Evolutionary conservation across 2,329 filamentous ascomycete species (phyloP).

Genomic region (Verticillium nonalfalfae): DNA sequence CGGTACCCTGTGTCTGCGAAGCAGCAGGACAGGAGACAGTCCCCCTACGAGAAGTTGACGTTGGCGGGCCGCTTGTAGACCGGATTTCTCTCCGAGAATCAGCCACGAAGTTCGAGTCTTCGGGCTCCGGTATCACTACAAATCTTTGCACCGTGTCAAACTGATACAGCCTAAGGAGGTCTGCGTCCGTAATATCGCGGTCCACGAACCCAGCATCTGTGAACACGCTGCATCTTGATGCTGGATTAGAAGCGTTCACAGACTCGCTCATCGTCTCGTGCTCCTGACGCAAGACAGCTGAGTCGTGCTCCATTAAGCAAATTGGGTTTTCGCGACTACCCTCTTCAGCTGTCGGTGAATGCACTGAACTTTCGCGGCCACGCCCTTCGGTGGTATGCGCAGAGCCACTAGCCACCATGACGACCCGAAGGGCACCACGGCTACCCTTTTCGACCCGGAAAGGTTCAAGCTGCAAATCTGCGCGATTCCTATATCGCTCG

Average conservation of each 20-base stretch:
- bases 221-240: neutral
- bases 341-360: neutral
- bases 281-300: neutral
- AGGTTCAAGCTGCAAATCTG: neutral
- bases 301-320: neutral
- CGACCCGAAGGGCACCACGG: neutral
- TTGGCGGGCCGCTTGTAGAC: neutral
- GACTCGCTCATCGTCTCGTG: neutral
- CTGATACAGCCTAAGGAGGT: neutral
- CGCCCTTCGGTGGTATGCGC: neutral
- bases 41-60: neutral
- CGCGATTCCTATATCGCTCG: neutral
- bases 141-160: neutral
- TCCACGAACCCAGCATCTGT: neutral
- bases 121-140: no score
- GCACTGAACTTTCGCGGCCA: neutral
- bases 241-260: no score
- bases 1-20: neutral
- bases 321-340: neutral
- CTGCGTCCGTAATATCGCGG: neutral
- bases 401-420: neutral
- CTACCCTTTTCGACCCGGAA: neutral
- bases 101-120: no score
- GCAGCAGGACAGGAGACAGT: neutral
- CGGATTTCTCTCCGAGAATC: no score